phyloP scores from a whole-genome alignment of 495 filamentous ascomycete genomes.

The Elaphomyces granulatus region DNA sequence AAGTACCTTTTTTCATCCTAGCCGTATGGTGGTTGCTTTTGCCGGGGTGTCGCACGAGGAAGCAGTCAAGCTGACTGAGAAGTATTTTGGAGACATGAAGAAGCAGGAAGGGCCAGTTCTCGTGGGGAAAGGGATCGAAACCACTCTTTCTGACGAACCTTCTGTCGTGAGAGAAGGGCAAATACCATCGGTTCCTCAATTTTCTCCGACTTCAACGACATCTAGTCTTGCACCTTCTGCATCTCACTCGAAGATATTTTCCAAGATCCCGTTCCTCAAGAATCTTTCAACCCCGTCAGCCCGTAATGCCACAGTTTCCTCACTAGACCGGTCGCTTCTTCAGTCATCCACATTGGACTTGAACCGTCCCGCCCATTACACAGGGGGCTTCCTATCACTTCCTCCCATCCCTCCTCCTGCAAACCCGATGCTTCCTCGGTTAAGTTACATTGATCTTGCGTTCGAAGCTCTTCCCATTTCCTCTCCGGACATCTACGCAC shows the following conservation, averaged over 20 bases:
- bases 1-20: constrained; percentile 70
- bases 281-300: constrained; percentile 64
- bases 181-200: constrained; percentile 28
- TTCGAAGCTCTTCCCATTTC: constrained; percentile 91
- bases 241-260: constrained; percentile 45
- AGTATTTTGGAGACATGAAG: constrained; percentile 87
- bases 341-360: constrained; percentile 42
- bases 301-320: constrained; percentile 40
- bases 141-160: constrained; percentile 37
- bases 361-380: constrained; percentile 63
- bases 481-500: constrained; percentile 84
- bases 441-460: constrained; percentile 85
- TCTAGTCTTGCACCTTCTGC: constrained; percentile 26
- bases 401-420: constrained; percentile 61
- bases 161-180: constrained; percentile 25
- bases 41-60: constrained; percentile 75
- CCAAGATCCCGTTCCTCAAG: constrained; percentile 86
- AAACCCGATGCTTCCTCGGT: constrained; percentile 62
- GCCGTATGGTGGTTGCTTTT: constrained; percentile 87
- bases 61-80: constrained; percentile 64
- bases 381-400: constrained; percentile 79
- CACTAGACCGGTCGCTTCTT: constrained; percentile 25
- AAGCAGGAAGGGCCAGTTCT: constrained; percentile 36
- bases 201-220: constrained; percentile 26
- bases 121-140: constrained; percentile 41